Evolutionary conservation across 179 eudicot species (phyloP), one percentile per base, ranked within the genome.

Genomic region (Silene noctiflora): DNA sequence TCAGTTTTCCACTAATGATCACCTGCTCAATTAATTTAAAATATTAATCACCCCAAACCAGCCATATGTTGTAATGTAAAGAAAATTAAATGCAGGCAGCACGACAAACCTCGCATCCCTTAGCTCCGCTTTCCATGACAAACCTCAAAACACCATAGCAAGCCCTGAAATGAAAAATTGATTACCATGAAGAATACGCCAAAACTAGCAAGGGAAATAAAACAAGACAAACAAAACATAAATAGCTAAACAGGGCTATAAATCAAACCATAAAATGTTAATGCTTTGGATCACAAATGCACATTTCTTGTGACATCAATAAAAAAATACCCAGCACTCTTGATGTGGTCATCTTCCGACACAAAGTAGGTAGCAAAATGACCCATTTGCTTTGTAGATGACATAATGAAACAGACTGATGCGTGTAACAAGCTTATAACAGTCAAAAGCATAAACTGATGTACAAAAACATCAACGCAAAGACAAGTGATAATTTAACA

Each of bases 131-230:
- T 79, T 89, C 93, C 93, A 91, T 91, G 25, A 91, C 87, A 64
- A 89, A 91, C 76, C 96, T 88, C 81, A 91, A 62, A 22, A 91
- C 96, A 79, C 96, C 96, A 85, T 91, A 91, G 83, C 96, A 91
- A 0, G 96, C 96, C 87, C 96, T 91, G 79, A n/a, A 75, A 19
- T 8, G 67, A 66, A 67, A 17, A 46, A 24, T 7, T 46, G 20
- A 4, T 69, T 70, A 58, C 20, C 21, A 4, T 3, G 11, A 21
- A 24, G 14, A 55, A 1, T 0, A 35, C 21, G 16, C 48, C 3
- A 1, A 1, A 29, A 29, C 3, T 29, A 29, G 4, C 33, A 29
- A 29, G 33, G 33, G 13, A 8, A 16, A 71, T 6, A n/a, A 14
- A 16, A 24, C 16, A 25, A 33, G 13, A 35, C 1, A 33, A 3